phyloP scores from a whole-genome alignment of 805 yeast species.

The Kazachstania taianensis region DNA sequence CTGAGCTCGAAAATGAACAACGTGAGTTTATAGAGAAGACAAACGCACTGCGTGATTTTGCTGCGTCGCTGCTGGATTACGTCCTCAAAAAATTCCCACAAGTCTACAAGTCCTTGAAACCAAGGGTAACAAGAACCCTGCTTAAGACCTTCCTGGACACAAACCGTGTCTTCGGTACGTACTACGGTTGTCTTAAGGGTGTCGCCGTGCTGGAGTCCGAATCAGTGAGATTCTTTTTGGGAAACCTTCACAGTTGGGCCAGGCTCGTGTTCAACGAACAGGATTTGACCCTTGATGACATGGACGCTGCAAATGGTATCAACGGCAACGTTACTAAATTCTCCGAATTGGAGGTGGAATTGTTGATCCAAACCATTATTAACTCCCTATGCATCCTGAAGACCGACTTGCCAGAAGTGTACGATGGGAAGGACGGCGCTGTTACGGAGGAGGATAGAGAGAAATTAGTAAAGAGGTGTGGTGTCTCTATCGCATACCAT shows the following conservation, averaged over 20 bases:
- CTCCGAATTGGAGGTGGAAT: slow-evolving; percentile 37
- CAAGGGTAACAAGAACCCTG: slow-evolving; percentile 87
- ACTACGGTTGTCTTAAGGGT: slow-evolving; percentile 85
- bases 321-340: slow-evolving; percentile 19
- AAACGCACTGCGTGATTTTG: slow-evolving; percentile 72
- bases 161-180: slow-evolving; percentile 75
- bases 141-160: slow-evolving; percentile 84
- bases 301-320: slow-evolving; percentile 7
- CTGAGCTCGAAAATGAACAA: slow-evolving; percentile 12
- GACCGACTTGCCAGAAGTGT: slow-evolving; percentile 23
- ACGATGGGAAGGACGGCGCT: slow-evolving; percentile 29
- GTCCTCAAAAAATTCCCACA: slow-evolving; percentile 74
- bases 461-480: slow-evolving; percentile 50
- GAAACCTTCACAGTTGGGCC: slow-evolving; percentile 78
- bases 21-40: slow-evolving; percentile 31
- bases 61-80: slow-evolving; percentile 71
- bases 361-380: slow-evolving; percentile 41
- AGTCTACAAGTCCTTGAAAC: slow-evolving; percentile 79
- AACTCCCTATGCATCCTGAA: slow-evolving; percentile 45
- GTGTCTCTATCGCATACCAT: slow-evolving; percentile 43
- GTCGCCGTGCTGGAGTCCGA: slow-evolving; percentile 77
- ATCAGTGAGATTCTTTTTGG: slow-evolving; percentile 75
- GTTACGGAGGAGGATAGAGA: slow-evolving; percentile 28
- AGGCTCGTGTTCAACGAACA: slow-evolving; percentile 40
- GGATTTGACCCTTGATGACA: slow-evolving; percentile 14